A percentile compares a stretch with the other conserved stretches of the same genome.
Conservation (phyloP, 805 yeast species). For the Danielia reshetovae region DNA sequence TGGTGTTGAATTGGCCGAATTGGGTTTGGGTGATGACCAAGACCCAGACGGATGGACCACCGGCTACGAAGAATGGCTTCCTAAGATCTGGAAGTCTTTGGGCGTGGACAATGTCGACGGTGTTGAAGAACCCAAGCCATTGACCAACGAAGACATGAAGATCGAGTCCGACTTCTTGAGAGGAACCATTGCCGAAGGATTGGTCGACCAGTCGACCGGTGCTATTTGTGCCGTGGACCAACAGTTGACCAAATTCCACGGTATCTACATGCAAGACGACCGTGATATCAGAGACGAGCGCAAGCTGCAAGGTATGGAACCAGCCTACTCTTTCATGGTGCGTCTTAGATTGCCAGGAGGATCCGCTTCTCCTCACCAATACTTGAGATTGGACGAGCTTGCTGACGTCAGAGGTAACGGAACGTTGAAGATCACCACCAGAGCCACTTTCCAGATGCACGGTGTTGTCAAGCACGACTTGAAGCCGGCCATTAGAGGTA, state of each 20-base stretch:
- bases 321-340: constrained; percentile 95
- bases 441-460: constrained; percentile 96
- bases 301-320: constrained; percentile 88
- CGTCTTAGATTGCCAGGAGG: constrained; percentile 96
- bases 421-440: constrained; percentile 88
- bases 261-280: constrained; percentile 98
- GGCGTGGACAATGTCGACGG: constrained; percentile 82
- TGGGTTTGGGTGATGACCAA: constrained; percentile 95
- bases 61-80: constrained; percentile 87
- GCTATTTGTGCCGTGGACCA: constrained; percentile 88
- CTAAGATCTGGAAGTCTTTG: constrained; percentile 77
- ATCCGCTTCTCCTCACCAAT: constrained; percentile 79
- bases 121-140: constrained; percentile 83
- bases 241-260: constrained; percentile 95
- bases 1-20: constrained; percentile 64
- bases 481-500: constrained; percentile 88
- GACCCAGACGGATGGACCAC: constrained; percentile 94
- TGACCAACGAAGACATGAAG: constrained; percentile 95
- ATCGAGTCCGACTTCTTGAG: constrained; percentile 80
- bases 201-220: constrained; percentile 79
- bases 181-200: constrained; percentile 89
- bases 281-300: constrained; percentile 93
- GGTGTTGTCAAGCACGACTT: constrained; percentile 89
- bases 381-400: constrained; percentile 80
- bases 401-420: constrained; percentile 85